These are phyloP conservation scores for Amanita pseudoporphyria DNA, from an alignment of 768 basidiomycete genomes.

Conservation along the genomic window DNA sequence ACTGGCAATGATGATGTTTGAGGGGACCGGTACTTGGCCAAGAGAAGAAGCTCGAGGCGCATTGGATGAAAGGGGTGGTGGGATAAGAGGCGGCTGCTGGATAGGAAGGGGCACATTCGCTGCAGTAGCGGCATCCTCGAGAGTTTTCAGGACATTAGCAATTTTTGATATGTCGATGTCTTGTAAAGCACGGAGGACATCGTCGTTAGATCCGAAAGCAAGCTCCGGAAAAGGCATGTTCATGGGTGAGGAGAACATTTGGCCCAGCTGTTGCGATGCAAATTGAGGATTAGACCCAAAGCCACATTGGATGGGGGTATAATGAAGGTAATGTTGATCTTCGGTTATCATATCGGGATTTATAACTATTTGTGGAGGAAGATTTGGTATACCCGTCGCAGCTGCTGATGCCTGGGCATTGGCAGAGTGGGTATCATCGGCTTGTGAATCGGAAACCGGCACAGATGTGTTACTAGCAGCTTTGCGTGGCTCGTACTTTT, in stretches of 20 bases:
- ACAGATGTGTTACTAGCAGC: slow-evolving; percentile 9
- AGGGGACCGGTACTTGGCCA: slow-evolving; percentile 31
- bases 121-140: slow-evolving; percentile 47
- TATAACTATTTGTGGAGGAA: slow-evolving; percentile 2
- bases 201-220: slow-evolving; percentile 52
- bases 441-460: slow-evolving; percentile 10
- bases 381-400: slow-evolving; percentile 39
- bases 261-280: slow-evolving; percentile 7
- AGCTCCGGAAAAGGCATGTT: slow-evolving; percentile 25
- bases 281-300: slow-evolving; percentile 13
- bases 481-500: slow-evolving; percentile 25
- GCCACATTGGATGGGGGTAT: neutral
- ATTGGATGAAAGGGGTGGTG: slow-evolving; percentile 15
- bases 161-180: slow-evolving; percentile 67
- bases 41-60: slow-evolving; percentile 23
- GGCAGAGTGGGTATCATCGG: neutral
- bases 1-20: slow-evolving; percentile 34
- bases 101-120: slow-evolving; percentile 24
- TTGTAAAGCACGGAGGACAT: slow-evolving; percentile 64
- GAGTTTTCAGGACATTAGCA: slow-evolving; percentile 51
- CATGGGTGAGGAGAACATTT: slow-evolving; percentile 14
- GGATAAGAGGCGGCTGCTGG: slow-evolving; percentile 10
- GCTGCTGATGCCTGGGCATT: slow-evolving; percentile 37
- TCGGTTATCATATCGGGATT: slow-evolving; percentile 2
- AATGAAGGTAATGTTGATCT: slow-evolving; percentile 17